Percentiles rank a stretch among this genome's conserved stretches.
These are phyloP conservation scores for Fusarium solani-melongenae DNA, from an alignment of 2,329 filamentous ascomycete species.

Conservation along the genomic window DNA sequence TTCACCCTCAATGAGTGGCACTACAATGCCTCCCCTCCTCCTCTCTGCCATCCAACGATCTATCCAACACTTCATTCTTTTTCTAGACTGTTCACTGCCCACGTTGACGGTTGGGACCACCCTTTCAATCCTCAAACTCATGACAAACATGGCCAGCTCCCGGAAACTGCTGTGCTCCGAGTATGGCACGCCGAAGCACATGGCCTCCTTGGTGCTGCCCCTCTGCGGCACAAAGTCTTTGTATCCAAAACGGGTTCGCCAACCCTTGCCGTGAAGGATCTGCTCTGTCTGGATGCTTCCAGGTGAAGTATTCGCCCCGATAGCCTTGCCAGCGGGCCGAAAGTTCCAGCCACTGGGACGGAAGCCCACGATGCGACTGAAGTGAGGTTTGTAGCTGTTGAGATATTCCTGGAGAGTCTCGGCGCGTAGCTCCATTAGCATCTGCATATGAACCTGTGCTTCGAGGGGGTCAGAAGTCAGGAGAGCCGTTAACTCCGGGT, in stretches of 20 bases:
- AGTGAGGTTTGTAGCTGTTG: constrained; percentile 80
- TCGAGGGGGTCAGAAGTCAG: constrained; percentile 84
- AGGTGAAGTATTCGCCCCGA: constrained; percentile 65
- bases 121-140: constrained; percentile 85
- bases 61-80: constrained; percentile 73
- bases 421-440: constrained; percentile 90
- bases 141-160: constrained; percentile 93
- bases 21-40: constrained; percentile 64
- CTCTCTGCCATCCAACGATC: constrained; percentile 72
- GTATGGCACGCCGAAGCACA: constrained; percentile 95
- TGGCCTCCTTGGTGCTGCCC: constrained; percentile 83
- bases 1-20: constrained; percentile 54
- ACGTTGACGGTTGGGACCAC: constrained; percentile 95
- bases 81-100: constrained; percentile 66
- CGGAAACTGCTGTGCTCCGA: constrained; percentile 95
- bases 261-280: constrained; percentile 70
- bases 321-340: constrained; percentile 69
- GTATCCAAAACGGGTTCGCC: constrained; percentile 79
- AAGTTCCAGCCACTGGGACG: constrained; percentile 96
- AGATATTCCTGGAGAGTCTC: constrained; percentile 94
- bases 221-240: constrained; percentile 82
- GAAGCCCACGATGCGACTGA: constrained; percentile 89
- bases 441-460: constrained; percentile 98
- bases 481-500: constrained; percentile 80
- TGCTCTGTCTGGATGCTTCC: constrained; percentile 61